Base-by-base conservation (phyloP, 768 basidiomycete genomes). In the Tylopilus vinaceipallidus region DNA sequence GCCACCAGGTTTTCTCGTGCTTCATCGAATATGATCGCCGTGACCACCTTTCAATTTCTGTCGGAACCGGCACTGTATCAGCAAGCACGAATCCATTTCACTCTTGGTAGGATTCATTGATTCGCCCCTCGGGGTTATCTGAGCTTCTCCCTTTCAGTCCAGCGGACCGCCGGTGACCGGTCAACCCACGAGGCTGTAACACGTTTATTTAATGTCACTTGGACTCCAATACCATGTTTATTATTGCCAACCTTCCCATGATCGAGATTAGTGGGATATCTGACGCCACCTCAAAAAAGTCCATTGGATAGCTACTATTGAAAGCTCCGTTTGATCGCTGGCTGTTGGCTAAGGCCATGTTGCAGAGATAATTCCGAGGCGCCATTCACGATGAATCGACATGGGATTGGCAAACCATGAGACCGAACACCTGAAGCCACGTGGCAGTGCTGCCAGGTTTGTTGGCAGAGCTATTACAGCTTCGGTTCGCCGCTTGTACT, bases 1-100 rank as follows among this genome's bases (percentile, higher is more conserved):
- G 48, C 67, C 65, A 65, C 54, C 66, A 66, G 65, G 65, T 39
- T 61, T 69, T 65, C 67, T 66, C 67, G 63, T 66, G 66, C 63
- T 53, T 52, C 62, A 45, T 68, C 39, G 47, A 26, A 45, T 52
- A 54, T 65, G 65, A 66, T 66, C 67, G 65, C 65, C 60, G 65
- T 53, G 53, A 47, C 30, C 51, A 52, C 49, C 39, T 50, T 60
- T 56, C 62, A 62, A 65, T 62, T 57, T 62, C 39, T 58, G 24
- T 67, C 67, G 65, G 65, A 65, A 65, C 65, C 65, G 64, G 62
- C 54, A 51, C 49, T 36, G 17, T 42, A 55, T 58, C 60, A 64
- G 32, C 54, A 41, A 49, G 36, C 49, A 58, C 52, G 57, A 49
- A 55, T 54, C 56, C 54, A 53, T 53, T 62, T 56, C 50, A 54